Evolutionary conservation across 768 basidiomycete genomes (phyloP), one percentile per base, ranked within the genome.

Genomic region (Hericium alpestre): DNA sequence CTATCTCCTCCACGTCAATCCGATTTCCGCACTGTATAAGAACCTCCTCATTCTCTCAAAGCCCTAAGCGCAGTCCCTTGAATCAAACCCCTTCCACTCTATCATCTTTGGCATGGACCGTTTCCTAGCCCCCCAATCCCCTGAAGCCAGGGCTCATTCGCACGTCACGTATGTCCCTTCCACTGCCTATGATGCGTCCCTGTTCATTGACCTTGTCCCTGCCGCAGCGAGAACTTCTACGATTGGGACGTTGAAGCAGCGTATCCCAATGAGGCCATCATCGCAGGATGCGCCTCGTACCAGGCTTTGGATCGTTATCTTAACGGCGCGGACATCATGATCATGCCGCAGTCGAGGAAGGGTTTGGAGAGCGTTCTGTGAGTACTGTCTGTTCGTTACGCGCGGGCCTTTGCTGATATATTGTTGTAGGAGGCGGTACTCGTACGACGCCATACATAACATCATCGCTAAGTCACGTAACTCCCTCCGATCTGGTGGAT

Each of bases 361-460:
- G 86, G 90, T 63, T 79, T 92, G 41, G 83, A 87, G 69, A 82
- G 78, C 63, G 78, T 88, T 43, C 67, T 92, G 87, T 87, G 59
- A 66, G 84, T 75, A 55, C 18, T 7, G 12, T 37, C 48, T 54
- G 22, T 61, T 55, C 57, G 32, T 54, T 57, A 37, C 50, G 18
- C 27, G 18, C 22, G 53, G 23, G 22, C 18, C 38, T 12, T n/a
- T 47, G 16, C 51, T 50, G 32, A 58, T 25, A 18, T 37, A 40
- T 53, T 49, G 7, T 18, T 20, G 37, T 66, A 90, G 88, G 58
- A 77, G 82, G 56, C 76, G 87, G 65, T 90, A 90, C 64, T 79
- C 85, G 0, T 82, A 87, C 64, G 88, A 90, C 60, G 80, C 83
- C 11, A 87, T 91, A 55, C 90, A 91, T 68, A 91, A 90, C 65